These are phyloP conservation scores for Circinella minor DNA, from an alignment of 371 early-diverging fungal species.

Conservation along the genomic window DNA sequence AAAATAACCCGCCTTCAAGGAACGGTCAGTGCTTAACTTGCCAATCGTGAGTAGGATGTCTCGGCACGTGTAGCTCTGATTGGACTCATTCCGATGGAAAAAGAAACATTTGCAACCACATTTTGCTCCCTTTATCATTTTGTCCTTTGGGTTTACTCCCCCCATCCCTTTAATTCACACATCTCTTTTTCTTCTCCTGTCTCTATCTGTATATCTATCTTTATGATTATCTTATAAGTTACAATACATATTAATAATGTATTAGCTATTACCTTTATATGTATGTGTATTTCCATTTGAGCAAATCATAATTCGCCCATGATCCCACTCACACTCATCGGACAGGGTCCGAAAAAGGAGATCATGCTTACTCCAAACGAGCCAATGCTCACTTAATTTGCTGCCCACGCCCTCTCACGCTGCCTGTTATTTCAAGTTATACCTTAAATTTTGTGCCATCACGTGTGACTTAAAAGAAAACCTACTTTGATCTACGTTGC, in stretches of 20 bases:
- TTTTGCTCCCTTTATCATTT: neutral
- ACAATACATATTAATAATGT: no score
- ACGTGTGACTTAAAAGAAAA: conserved; percentile 1
- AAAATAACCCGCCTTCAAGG: neutral
- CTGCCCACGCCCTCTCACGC: conserved; percentile 16
- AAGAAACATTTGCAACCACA: neutral
- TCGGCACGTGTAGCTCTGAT: conserved; percentile 25
- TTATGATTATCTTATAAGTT: no score
- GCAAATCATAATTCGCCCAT: conserved; percentile 1
- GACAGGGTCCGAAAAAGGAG: conserved; percentile 9
- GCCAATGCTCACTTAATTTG: conserved; percentile 7
- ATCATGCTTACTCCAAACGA: conserved; percentile 3
- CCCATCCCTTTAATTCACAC: no score
- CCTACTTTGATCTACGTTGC: neutral
- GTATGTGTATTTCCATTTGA: neutral
- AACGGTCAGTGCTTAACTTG: conserved; percentile 9
- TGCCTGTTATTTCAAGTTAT: neutral
- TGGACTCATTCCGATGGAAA: conserved; percentile 10
- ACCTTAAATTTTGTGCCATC: conserved; percentile 1
- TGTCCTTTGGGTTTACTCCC: neutral
- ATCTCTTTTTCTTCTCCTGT: no score
- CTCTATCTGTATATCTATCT: no score
- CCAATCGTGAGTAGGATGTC: conserved; percentile 16
- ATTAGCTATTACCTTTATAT: no score
- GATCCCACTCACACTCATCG: conserved; percentile 8